Percentiles rank a stretch among this genome's conserved stretches.
These are phyloP conservation scores for Kodamaea derodonti DNA, from an alignment of 1,139 yeast genomes.

Conservation along the genomic window DNA sequence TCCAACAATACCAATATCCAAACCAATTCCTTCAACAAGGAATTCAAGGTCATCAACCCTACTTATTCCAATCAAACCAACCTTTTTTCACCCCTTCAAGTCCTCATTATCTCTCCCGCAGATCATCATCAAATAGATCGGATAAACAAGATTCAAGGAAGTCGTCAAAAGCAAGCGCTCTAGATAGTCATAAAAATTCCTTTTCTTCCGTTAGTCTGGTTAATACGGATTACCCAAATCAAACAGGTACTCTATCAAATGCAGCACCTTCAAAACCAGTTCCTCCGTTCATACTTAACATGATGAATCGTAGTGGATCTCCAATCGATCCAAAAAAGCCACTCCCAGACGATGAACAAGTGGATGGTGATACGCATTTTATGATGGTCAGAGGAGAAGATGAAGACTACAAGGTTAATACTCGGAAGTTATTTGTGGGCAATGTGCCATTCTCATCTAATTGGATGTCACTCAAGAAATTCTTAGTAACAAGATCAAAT, in stretches of 20 bases:
- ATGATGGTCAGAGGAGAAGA: constrained; percentile 22
- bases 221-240: background rate
- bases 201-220: constrained; percentile 5
- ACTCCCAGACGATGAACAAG: background rate
- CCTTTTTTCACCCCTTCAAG: constrained; percentile 2
- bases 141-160: constrained; percentile 5
- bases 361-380: constrained; percentile 12
- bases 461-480: constrained; percentile 54
- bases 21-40: background rate
- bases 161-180: constrained; percentile 4
- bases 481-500: constrained; percentile 30
- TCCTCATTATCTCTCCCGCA: constrained; percentile 2
- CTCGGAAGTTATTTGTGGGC: constrained; percentile 47
- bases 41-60: too few species aligned
- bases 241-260: background rate
- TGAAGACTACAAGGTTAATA: constrained; percentile 31
- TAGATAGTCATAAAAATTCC: constrained; percentile 6
- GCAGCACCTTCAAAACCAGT: constrained; percentile 8
- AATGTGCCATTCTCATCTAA: constrained; percentile 56
- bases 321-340: constrained; percentile 3
- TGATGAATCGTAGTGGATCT: constrained; percentile 14
- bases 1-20: background rate
- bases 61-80: background rate
- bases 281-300: constrained; percentile 32
- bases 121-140: constrained; percentile 3